These are phyloP conservation scores for Naganishia albida DNA, from an alignment of 1,284 basidiomycete genomes.

Conservation along the genomic window DNA sequence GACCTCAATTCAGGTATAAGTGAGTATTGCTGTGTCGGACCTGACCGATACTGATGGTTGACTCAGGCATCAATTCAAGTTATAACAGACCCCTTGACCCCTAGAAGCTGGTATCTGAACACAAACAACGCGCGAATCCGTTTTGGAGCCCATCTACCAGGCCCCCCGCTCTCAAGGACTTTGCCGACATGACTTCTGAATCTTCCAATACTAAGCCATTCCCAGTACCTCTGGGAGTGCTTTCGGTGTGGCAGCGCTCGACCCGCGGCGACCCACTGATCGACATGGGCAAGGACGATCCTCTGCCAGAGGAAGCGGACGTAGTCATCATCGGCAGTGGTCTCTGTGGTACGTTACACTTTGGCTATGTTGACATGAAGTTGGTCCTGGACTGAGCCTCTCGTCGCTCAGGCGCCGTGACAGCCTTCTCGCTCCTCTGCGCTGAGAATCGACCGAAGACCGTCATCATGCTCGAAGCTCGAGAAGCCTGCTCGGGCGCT, in stretches of 20 bases:
- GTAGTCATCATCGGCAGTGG: conserved; percentile 48
- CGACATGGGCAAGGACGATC: conserved; percentile 35
- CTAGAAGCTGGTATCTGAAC: too few relatives aligned
- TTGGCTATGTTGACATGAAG: conserved; percentile 23
- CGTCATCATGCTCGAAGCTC: conserved; percentile 48
- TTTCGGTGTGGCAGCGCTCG: conserved; percentile 47
- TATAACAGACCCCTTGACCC: too few relatives aligned
- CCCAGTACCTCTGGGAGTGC: conserved; percentile 37
- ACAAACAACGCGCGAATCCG: too few relatives aligned
- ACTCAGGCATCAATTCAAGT: too few relatives aligned
- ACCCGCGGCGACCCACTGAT: conserved; percentile 42
- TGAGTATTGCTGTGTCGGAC: too few relatives aligned
- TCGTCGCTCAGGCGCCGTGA: conserved; percentile 42
- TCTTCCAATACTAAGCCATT: conserved; percentile 27
- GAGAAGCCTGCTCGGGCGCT: conserved; percentile 50
- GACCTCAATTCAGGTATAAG: too few relatives aligned
- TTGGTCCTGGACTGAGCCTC: too few relatives aligned
- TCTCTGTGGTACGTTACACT: conserved; percentile 34
- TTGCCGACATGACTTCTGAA: neutral
- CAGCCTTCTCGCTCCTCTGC: conserved; percentile 39
- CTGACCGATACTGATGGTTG: too few relatives aligned
- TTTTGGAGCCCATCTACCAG: too few relatives aligned
- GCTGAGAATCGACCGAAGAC: conserved; percentile 35
- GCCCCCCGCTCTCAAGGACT: neutral
- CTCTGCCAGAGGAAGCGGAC: conserved; percentile 40